phyloP scores from a whole-genome alignment of 345 rosid species.

The Hibiscus mutabilis region DNA sequence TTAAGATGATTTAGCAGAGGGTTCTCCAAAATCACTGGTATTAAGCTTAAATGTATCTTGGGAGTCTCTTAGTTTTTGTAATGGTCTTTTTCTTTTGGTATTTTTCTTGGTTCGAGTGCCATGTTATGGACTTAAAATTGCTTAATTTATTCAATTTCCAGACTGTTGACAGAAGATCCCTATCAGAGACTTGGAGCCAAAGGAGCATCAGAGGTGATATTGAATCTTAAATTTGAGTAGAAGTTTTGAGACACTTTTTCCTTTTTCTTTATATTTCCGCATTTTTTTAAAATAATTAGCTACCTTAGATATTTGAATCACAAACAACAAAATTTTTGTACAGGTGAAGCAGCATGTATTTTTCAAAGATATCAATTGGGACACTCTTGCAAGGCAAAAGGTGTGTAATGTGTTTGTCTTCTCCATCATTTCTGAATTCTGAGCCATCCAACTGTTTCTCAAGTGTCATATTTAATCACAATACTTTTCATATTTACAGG shows the following conservation, averaged over 20 bases:
- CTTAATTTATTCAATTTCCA: slow-evolving; percentile 25
- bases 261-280: neutral
- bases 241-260: neutral
- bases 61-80: neutral
- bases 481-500: slow-evolving; percentile 38
- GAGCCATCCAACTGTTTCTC: neutral
- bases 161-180: slow-evolving; percentile 96
- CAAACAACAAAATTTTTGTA: slow-evolving; percentile 13
- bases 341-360: slow-evolving; percentile 93
- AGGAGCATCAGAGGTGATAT: slow-evolving; percentile 87
- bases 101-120: neutral
- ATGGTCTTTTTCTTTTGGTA: neutral
- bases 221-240: slow-evolving; percentile 9
- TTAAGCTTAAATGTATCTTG: neutral
- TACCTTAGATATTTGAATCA: slow-evolving; percentile 4
- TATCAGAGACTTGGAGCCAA: slow-evolving; percentile 92
- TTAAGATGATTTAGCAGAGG: neutral
- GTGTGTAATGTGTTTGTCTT: slow-evolving; percentile 26
- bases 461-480: slow-evolving; percentile 7
- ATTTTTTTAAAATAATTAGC: neutral
- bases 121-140: neutral
- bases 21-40: neutral
- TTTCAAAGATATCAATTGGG: slow-evolving; percentile 83
- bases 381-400: slow-evolving; percentile 96
- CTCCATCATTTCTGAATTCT: neutral